Conservation (phyloP, 2,329 filamentous ascomycete species). For the Trichoderma guizhouense region DNA sequence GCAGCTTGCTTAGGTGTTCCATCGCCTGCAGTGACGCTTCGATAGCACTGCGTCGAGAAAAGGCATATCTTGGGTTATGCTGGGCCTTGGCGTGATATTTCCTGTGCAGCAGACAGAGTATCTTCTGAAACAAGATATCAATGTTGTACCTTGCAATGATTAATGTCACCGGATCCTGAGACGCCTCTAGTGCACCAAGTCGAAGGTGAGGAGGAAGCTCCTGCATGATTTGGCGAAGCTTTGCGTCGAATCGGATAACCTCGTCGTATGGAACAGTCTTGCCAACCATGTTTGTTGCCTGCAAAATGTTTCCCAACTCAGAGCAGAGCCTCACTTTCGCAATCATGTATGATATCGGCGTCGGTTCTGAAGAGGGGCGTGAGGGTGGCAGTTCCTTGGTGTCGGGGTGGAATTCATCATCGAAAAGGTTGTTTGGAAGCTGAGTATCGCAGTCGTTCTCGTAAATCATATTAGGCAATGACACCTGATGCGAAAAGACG, state of each 20-base stretch:
- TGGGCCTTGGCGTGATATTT: conserved; percentile 79
- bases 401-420: conserved; percentile 72
- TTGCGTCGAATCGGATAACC: conserved; percentile 59
- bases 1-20: conserved; percentile 69
- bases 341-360: conserved; percentile 76
- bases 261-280: conserved; percentile 61
- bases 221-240: conserved; percentile 58
- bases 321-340: conserved; percentile 65
- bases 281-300: conserved; percentile 56
- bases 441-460: conserved; percentile 72
- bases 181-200: conserved; percentile 70
- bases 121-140: conserved; percentile 83
- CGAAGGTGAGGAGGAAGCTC: conserved; percentile 77
- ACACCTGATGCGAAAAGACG: conserved; percentile 72
- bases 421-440: conserved; percentile 73
- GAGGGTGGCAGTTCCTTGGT: conserved; percentile 66
- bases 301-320: conserved; percentile 69
- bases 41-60: conserved; percentile 79
- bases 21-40: conserved; percentile 83
- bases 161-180: conserved; percentile 75
- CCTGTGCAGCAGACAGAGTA: conserved; percentile 82
- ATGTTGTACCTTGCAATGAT: conserved; percentile 83
- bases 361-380: conserved; percentile 65
- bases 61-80: conserved; percentile 75
- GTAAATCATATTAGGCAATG: conserved; percentile 66